phyloP scores from a whole-genome alignment of 441 rosid genomes.

The Iberis amara region DNA sequence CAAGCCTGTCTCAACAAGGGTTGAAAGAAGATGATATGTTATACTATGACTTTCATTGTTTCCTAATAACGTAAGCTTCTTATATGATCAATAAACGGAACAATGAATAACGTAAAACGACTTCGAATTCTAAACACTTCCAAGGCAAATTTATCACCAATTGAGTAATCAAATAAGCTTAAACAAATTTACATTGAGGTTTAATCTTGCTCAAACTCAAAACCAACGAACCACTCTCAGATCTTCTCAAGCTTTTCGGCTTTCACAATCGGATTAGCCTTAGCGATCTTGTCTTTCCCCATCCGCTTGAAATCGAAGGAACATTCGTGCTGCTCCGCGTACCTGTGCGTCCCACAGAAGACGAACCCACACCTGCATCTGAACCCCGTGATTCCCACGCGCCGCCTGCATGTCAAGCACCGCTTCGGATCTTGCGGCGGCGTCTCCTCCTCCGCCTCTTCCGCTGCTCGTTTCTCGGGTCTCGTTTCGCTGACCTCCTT shows the following conservation, averaged over 20 bases:
- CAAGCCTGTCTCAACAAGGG: too few relatives aligned
- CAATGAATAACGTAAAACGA: neutral
- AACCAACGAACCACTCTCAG: constrained; percentile 26
- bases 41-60: too few relatives aligned
- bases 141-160: neutral
- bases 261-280: constrained; percentile 66
- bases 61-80: neutral
- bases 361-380: constrained; percentile 68
- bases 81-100: neutral
- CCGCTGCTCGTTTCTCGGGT: constrained; percentile 9
- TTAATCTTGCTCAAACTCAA: neutral
- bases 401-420: constrained; percentile 61
- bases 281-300: constrained; percentile 65
- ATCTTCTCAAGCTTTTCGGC: constrained; percentile 63
- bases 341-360: constrained; percentile 66
- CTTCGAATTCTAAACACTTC: neutral
- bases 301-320: constrained; percentile 55
- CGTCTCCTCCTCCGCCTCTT: constrained; percentile 4
- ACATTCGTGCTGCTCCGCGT: constrained; percentile 68
- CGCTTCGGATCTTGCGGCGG: constrained; percentile 33
- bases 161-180: neutral
- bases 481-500: constrained; percentile 4
- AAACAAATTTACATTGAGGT: constrained; percentile 6
- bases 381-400: constrained; percentile 80
- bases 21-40: too few relatives aligned